phyloP scores from a whole-genome alignment of 2,329 filamentous ascomycete genomes.

The Clarireedia monteithiana region DNA sequence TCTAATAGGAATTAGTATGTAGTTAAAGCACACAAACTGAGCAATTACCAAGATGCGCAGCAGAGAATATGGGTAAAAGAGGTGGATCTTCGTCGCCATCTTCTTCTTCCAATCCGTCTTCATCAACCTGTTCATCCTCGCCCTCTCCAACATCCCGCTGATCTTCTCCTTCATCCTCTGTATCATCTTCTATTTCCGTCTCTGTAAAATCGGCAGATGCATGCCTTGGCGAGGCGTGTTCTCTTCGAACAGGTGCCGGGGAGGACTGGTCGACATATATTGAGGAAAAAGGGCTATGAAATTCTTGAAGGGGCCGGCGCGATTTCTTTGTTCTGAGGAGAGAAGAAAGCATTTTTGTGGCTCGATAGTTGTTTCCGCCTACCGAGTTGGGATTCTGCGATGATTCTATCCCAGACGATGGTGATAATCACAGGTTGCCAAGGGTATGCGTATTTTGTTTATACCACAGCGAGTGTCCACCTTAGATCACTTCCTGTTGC shows the following conservation, averaged over 20 bases:
- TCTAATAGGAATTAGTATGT: slow-evolving; percentile 44
- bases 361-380: neutral
- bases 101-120: slow-evolving; percentile 34
- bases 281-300: slow-evolving; percentile 28
- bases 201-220: slow-evolving; percentile 60
- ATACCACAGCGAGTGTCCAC: neutral
- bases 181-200: slow-evolving; percentile 44
- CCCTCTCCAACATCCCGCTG: slow-evolving; percentile 10
- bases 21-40: neutral
- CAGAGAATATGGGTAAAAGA: slow-evolving; percentile 71
- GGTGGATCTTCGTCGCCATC: slow-evolving; percentile 36
- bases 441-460: neutral
- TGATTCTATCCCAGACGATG: neutral
- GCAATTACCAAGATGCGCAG: slow-evolving; percentile 61
- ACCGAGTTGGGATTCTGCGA: neutral
- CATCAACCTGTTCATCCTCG: slow-evolving; percentile 29
- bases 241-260: slow-evolving; percentile 15
- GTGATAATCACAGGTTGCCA: too few relatives aligned
- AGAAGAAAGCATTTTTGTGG: slow-evolving; percentile 30
- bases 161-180: slow-evolving; percentile 14
- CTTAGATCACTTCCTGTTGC: neutral
- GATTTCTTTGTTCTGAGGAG: slow-evolving; percentile 29
- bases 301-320: slow-evolving; percentile 22
- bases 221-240: slow-evolving; percentile 20
- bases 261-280: slow-evolving; percentile 24